A percentile compares a stretch with the other conserved stretches of the same genome.
These are phyloP conservation scores for Stenocarpella maydis DNA, from an alignment of 2,329 filamentous ascomycete species.

Conservation along the genomic window DNA sequence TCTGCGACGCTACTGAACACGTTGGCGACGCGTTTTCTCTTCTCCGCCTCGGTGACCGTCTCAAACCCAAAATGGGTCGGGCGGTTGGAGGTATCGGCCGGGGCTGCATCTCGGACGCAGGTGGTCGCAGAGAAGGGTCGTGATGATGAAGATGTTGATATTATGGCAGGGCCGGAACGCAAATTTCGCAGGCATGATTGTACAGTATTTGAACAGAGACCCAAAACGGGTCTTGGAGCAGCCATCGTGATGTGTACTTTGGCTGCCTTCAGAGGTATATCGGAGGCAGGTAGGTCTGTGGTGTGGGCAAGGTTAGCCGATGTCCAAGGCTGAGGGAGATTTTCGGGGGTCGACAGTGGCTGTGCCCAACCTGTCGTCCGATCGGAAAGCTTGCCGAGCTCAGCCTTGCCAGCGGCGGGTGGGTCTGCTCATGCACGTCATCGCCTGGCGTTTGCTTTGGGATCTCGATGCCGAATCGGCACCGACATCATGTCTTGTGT, in stretches of 20 bases:
- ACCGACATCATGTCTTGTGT: conserved; percentile 4
- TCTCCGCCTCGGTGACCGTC: conserved; percentile 82
- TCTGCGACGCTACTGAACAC: conserved; percentile 96
- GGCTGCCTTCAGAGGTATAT: background rate
- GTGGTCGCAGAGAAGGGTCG: conserved; percentile 28
- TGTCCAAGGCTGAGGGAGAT: conserved; percentile 30
- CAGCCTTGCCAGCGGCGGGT: conserved; percentile 22
- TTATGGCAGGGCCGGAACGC: conserved; percentile 23
- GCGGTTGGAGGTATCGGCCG: conserved; percentile 49
- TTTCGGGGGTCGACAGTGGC: conserved; percentile 21
- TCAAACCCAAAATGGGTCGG: conserved; percentile 93
- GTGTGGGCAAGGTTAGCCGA: background rate
- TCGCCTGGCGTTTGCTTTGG: background rate
- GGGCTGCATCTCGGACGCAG: conserved; percentile 5
- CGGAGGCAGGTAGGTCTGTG: background rate
- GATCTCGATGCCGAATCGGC: conserved; percentile 20
- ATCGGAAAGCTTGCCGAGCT: conserved; percentile 28
- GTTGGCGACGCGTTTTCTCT: conserved; percentile 74
- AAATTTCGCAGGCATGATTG: conserved; percentile 26
- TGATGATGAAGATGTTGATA: conserved; percentile 3
- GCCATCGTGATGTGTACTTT: conserved; percentile 19
- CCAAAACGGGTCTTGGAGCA: conserved; percentile 22
- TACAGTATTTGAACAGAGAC: conserved; percentile 17
- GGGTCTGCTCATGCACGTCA: conserved; percentile 24
- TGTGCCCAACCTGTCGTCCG: conserved; percentile 11